These are phyloP conservation scores for Aspergillus quadrilineatus DNA, from an alignment of 2,329 filamentous ascomycete species.

Conservation along the genomic window DNA sequence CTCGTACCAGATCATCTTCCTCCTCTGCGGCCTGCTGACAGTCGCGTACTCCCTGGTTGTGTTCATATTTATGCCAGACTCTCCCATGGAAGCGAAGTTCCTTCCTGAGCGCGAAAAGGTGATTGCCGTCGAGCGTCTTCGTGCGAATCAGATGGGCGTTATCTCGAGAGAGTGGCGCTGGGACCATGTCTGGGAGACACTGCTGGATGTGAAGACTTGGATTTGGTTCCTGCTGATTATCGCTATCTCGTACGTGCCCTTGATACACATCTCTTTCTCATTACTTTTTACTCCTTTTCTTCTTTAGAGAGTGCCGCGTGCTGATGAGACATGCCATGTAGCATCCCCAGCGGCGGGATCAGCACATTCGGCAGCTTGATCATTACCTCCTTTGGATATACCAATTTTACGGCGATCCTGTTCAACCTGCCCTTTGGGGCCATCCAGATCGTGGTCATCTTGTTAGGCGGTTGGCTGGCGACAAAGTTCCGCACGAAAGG, in stretches of 20 bases:
- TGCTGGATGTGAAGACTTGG: slow-evolving; percentile 38
- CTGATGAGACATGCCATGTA: slow-evolving; percentile 7
- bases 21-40: slow-evolving; percentile 55
- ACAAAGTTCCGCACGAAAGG: slow-evolving; percentile 47
- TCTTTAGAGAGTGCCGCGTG: no score
- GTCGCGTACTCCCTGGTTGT: slow-evolving; percentile 49
- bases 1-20: slow-evolving; percentile 48
- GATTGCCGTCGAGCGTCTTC: slow-evolving; percentile 55
- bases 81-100: slow-evolving; percentile 52
- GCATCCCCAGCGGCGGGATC: slow-evolving; percentile 42
- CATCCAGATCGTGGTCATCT: slow-evolving; percentile 40
- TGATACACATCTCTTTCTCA: no score
- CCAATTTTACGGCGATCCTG: slow-evolving; percentile 41
- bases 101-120: slow-evolving; percentile 51
- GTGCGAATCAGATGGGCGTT: slow-evolving; percentile 57
- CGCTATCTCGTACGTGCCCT: slow-evolving; percentile 22
- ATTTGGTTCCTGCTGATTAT: slow-evolving; percentile 32
- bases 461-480: slow-evolving; percentile 39
- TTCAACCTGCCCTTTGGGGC: slow-evolving; percentile 45
- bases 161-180: slow-evolving; percentile 54
- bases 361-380: slow-evolving; percentile 43
- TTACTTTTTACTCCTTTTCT: no score
- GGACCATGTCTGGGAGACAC: slow-evolving; percentile 45
- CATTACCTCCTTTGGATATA: slow-evolving; percentile 44
- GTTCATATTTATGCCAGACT: slow-evolving; percentile 52